Evolutionary conservation across 2,329 filamentous ascomycete genomes (phyloP).

Genomic region (Byssothecium circinans): DNA sequence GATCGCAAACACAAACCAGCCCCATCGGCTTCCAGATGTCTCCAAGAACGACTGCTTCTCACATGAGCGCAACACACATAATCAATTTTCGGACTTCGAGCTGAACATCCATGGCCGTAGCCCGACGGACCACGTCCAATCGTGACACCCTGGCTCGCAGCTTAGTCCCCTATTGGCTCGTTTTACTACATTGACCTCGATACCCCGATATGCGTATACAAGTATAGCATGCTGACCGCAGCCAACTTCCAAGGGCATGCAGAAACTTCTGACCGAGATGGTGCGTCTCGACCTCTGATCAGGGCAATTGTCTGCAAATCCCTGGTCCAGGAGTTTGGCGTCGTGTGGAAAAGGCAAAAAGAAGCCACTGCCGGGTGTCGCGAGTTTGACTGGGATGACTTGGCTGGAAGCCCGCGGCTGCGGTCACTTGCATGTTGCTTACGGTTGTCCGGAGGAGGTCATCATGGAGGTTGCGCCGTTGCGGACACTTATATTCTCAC

Average conservation of each 20-base stretch:
- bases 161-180: conserved; percentile 25
- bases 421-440: not conserved
- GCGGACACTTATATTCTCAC: conserved; percentile 16
- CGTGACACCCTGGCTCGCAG: conserved; percentile 14
- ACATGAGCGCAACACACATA: not conserved
- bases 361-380: conserved; percentile 6
- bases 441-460: conserved; percentile 10
- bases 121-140: conserved; percentile 24
- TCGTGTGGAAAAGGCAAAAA: conserved; percentile 3
- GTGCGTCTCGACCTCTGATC: conserved; percentile 13
- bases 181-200: conserved; percentile 13
- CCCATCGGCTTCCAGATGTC: not conserved
- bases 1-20: not conserved
- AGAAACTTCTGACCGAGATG: conserved; percentile 20
- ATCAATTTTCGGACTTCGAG: conserved; percentile 28
- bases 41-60: not conserved
- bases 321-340: conserved; percentile 2
- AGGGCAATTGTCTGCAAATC: not conserved
- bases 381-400: conserved; percentile 12
- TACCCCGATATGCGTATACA: conserved; percentile 18
- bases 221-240: conserved; percentile 29
- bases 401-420: conserved; percentile 22
- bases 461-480: conserved; percentile 8
- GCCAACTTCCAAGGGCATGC: conserved; percentile 9
- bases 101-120: conserved; percentile 21